Conservation (phyloP, 208 protist species). For the Crithidia thermophila region DNA sequence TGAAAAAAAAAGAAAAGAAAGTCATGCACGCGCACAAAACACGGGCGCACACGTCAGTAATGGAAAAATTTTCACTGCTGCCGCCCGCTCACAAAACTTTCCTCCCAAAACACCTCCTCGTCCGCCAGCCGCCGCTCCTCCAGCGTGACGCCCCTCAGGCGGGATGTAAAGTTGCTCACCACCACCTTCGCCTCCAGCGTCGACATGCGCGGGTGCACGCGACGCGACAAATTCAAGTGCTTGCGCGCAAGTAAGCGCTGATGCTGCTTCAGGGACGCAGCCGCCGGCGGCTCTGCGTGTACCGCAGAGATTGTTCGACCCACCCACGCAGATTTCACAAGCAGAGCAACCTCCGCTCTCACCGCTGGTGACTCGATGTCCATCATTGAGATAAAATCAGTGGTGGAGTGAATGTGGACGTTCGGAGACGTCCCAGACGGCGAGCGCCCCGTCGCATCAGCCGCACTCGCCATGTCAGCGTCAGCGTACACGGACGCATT, state of each 20-base stretch:
- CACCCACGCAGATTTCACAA: too few species aligned
- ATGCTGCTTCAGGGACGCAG: constrained; percentile 6
- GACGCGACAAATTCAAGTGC: constrained; percentile 1
- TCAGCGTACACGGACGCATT: too few species aligned
- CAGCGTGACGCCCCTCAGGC: neutral
- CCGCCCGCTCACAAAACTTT: neutral
- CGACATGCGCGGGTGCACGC: constrained; percentile 11
- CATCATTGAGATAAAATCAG: too few species aligned
- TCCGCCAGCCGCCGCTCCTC: constrained; percentile 6
- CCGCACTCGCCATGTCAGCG: too few species aligned
- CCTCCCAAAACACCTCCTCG: constrained; percentile 12
- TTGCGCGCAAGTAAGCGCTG: constrained; percentile 10
- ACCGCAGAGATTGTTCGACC: neutral
- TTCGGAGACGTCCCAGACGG: too few species aligned
- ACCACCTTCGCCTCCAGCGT: constrained; percentile 20
- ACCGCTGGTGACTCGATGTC: neutral
- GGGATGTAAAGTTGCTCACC: neutral
- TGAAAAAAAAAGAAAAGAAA: too few species aligned
- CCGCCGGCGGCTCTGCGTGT: neutral
- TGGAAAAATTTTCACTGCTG: neutral
- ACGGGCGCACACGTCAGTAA: too few species aligned
- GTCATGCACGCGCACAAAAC: too few species aligned
- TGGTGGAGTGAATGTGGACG: too few species aligned
- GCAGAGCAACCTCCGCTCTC: too few species aligned
- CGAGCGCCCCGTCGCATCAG: too few species aligned